These are phyloP conservation scores for Hypomontagnella submonticulosa DNA, from an alignment of 495 filamentous ascomycete genomes.

Conservation along the genomic window DNA sequence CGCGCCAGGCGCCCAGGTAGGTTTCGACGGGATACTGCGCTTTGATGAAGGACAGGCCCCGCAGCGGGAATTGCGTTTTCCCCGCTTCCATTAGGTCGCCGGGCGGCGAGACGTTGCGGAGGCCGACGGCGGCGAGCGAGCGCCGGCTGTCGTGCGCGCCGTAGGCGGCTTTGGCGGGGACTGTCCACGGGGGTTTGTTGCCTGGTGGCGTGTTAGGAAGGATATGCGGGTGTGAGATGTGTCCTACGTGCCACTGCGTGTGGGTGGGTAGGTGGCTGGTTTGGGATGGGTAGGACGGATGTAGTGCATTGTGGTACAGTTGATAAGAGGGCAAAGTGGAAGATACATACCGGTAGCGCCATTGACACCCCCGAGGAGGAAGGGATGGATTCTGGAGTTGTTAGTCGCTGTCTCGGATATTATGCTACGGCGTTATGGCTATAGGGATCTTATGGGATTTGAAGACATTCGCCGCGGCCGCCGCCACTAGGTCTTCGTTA, in stretches of 20 bases:
- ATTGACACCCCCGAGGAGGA: slow-evolving; percentile 81
- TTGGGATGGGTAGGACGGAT: neutral
- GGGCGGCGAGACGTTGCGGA: slow-evolving; percentile 55
- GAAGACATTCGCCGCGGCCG: too few relatives aligned
- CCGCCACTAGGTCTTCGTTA: neutral
- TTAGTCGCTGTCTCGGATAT: slow-evolving; percentile 2
- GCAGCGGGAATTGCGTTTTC: slow-evolving; percentile 64
- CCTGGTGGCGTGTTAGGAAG: slow-evolving; percentile 50
- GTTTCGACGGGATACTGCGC: slow-evolving; percentile 49
- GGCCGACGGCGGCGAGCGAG: slow-evolving; percentile 65
- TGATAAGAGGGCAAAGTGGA: slow-evolving; percentile 12
- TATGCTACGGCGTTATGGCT: neutral
- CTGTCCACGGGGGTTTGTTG: slow-evolving; percentile 78
- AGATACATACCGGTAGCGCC: slow-evolving; percentile 63
- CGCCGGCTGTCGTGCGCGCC: slow-evolving; percentile 63
- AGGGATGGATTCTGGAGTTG: slow-evolving; percentile 67
- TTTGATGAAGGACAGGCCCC: slow-evolving; percentile 74
- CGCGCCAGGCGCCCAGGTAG: slow-evolving; percentile 46
- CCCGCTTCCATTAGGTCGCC: slow-evolving; percentile 52
- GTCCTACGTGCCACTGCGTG: too few relatives aligned
- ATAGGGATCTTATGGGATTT: too few relatives aligned
- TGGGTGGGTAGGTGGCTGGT: neutral
- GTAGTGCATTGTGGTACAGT: neutral
- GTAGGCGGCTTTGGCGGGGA: slow-evolving; percentile 73
- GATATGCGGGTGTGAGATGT: too few relatives aligned